Evolutionary conservation across 208 protist species (phyloP), one percentile per base, ranked within the genome.

Genomic region (Leishmania braziliensis): DNA sequence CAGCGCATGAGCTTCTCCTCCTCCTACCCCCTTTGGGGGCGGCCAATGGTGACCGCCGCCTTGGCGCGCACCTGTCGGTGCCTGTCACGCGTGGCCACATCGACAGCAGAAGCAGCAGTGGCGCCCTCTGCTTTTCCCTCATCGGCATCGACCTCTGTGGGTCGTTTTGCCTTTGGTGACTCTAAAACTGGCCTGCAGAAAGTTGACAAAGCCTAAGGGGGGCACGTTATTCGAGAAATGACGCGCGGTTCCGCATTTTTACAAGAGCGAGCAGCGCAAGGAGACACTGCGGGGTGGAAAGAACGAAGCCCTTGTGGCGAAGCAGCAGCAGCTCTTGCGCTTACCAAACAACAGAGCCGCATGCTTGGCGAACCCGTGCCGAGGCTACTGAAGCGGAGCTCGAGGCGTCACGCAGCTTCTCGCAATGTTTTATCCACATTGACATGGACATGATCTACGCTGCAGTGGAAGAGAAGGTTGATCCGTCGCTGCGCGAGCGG

Each of bases 381-480:
- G 53, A 62, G 39, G 70, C 58, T 12, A 70, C 36, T 20, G 86
- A 89, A 79, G 58, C 75, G 36, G 83, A 74, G 46, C 83, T 94
- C 3, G 88, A 93, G 80, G 83, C 84, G 16, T 72, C 51, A n/a
- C 84, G 89, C n/a, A 75, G 84, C 50, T 85, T 93, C 46, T 79
- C 83, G n/a, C 82, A 84, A 0, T 72, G 85, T 58, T 96, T 90
- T 58, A 81, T 95, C 29, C 92, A 96, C 77, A 69, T 93, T 29
- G 91, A 96, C 83, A 85, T 98, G 79, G 97, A 99, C 89, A 98
- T 98, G 96, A 97, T 97, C 80, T 95, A 94, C 78, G 88, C 88
- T n/a, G 87, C 90, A 0, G 95, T 98, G 8, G 95, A 98, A 84
- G 90, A 96, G 76, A 87, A 89, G 74, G 86, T 95, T 54, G 82